Conservation (phyloP, 768 basidiomycete species). For the Calocera cornea region DNA sequence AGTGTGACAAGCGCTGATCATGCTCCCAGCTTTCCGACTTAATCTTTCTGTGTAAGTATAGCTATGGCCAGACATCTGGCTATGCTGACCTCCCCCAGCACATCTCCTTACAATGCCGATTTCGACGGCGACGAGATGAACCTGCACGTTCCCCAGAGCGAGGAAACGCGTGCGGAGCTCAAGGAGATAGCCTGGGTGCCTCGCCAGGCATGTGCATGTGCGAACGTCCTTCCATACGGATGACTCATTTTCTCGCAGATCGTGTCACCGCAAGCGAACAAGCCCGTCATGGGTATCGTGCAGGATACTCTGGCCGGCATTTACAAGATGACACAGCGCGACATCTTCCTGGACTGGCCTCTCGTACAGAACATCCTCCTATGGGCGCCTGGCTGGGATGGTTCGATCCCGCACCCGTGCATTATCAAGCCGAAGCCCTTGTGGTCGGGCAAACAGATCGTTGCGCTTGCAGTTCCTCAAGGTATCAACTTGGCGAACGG, state of each 20-base stretch:
- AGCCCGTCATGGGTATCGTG: slow-evolving; percentile 99
- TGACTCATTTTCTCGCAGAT: slow-evolving; percentile 41
- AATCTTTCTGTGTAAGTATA: slow-evolving; percentile 87
- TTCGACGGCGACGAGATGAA: slow-evolving; percentile 99
- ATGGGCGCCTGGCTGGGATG: slow-evolving; percentile 98
- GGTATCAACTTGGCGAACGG: slow-evolving; percentile 62
- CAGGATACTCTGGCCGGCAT: slow-evolving; percentile 97
- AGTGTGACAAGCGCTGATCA: slow-evolving; percentile 11
- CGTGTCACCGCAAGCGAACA: slow-evolving; percentile 98
- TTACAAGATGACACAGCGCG: slow-evolving; percentile 91
- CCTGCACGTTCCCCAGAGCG: slow-evolving; percentile 97
- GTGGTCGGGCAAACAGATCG: slow-evolving; percentile 96
- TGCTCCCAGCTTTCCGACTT: slow-evolving; percentile 69
- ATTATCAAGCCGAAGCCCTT: slow-evolving; percentile 93
- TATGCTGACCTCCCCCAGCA: slow-evolving; percentile 32
- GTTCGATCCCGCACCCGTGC: slow-evolving; percentile 76
- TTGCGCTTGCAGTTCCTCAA: slow-evolving; percentile 81
- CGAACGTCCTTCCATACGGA: neutral
- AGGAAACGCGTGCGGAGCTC: slow-evolving; percentile 96
- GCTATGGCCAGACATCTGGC: slow-evolving; percentile 14
- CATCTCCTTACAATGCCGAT: slow-evolving; percentile 97
- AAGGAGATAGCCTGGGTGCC: slow-evolving; percentile 98
- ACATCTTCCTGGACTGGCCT: slow-evolving; percentile 90
- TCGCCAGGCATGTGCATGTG: slow-evolving; percentile 50
- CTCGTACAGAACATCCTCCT: slow-evolving; percentile 94